Evolutionary conservation across 345 rosid genomes (phyloP).

Genomic region (Angophora floribunda): DNA sequence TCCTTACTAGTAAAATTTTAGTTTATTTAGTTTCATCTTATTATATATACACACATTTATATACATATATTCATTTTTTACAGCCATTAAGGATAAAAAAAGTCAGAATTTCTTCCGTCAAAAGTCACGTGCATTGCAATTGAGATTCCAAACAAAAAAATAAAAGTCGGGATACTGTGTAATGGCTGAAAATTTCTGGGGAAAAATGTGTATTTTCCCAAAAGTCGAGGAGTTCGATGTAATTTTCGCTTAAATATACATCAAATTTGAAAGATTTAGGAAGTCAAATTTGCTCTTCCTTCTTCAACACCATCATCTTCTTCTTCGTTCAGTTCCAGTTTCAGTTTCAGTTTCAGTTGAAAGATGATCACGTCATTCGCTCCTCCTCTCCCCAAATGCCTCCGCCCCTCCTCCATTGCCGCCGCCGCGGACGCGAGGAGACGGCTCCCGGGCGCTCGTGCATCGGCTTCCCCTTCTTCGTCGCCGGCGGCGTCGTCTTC

Average conservation of each 20-base stretch:
- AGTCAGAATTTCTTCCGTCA: not conserved
- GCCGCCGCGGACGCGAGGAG: not conserved
- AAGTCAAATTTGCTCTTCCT: not conserved
- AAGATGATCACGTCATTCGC: not conserved
- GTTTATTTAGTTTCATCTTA: not conserved
- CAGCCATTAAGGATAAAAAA: not conserved
- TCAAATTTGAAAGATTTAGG: not conserved
- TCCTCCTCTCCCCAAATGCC: not conserved
- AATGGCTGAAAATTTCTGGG: not conserved
- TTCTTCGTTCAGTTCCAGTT: not conserved
- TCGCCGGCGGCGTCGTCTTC: not conserved
- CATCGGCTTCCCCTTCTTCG: not conserved
- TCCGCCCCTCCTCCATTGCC: not conserved
- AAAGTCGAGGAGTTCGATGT: not conserved
- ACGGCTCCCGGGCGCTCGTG: not conserved
- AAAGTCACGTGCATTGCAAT: not conserved
- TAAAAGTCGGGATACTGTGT: not conserved
- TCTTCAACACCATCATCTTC: fast-evolving
- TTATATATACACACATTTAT: too few relatives aligned
- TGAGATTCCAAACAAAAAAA: not conserved
- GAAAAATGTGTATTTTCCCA: not conserved
- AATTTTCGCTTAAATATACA: not conserved
- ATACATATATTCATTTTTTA: not conserved
- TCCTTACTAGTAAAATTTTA: not conserved
- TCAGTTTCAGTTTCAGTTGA: not conserved